A percentile compares a stretch with the other conserved stretches of the same genome.
phyloP scores from a whole-genome alignment of 129 eudicot genomes.

The Flaveria brownii region DNA sequence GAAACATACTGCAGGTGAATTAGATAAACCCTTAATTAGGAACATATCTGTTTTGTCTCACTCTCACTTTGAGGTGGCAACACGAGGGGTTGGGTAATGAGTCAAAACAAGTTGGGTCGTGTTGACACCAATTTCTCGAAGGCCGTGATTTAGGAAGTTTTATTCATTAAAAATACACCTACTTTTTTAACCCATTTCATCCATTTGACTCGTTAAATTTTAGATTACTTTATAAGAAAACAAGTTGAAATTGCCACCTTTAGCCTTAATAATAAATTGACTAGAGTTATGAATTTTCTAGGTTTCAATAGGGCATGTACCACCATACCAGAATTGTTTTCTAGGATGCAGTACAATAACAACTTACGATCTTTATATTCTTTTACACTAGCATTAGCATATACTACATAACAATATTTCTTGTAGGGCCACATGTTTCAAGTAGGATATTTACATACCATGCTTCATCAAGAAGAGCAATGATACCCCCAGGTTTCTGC shows the following conservation, averaged over 20 bases:
- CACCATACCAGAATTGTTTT: neutral
- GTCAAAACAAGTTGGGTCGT: neutral
- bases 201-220: neutral
- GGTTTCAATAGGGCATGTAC: neutral
- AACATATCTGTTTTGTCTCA: neutral
- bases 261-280: neutral
- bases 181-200: neutral
- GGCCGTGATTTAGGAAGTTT: neutral
- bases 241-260: neutral
- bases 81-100: neutral
- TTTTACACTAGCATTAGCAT: neutral
- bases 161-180: neutral
- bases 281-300: neutral
- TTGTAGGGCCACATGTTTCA: constrained; percentile 11
- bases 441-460: constrained; percentile 56
- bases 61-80: neutral
- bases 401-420: neutral
- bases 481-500: constrained; percentile 99
- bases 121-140: neutral
- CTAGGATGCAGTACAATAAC: neutral
- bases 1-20: constrained; percentile 84
- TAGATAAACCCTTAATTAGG: constrained; percentile 15
- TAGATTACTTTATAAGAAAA: neutral
- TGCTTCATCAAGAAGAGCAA: constrained; percentile 99
- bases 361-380: neutral